phyloP scores from a whole-genome alignment of 2,329 filamentous ascomycete genomes.

The Phaeosphaeria sp. region DNA sequence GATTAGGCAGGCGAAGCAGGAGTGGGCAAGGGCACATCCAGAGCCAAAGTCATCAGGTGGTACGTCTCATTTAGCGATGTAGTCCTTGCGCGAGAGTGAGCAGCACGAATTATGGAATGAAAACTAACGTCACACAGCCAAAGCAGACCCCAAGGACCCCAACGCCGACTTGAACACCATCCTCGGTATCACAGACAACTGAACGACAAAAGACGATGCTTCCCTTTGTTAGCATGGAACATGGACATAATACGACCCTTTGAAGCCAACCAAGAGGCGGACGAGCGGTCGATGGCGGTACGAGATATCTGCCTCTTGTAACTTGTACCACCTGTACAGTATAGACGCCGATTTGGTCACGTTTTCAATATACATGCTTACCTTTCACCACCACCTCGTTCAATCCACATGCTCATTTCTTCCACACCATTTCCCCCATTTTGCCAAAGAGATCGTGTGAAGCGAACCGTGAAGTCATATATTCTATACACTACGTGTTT shows the following conservation, averaged over 20 bases:
- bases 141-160: constrained; percentile 77
- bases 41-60: constrained; percentile 40
- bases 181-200: constrained; percentile 48
- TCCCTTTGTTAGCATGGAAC: constrained; percentile 24
- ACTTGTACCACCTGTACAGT: constrained; percentile 52
- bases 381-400: constrained; percentile 2
- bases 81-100: neutral
- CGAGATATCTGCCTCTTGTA: constrained; percentile 43
- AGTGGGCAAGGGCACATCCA: constrained; percentile 79
- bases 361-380: constrained; percentile 39
- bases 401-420: neutral
- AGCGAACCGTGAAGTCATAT: constrained; percentile 8
- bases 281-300: constrained; percentile 27
- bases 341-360: constrained; percentile 47
- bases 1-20: constrained; percentile 91
- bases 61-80: constrained; percentile 17
- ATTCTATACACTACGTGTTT: constrained; percentile 22
- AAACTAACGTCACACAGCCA: constrained; percentile 46
- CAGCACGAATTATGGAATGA: neutral
- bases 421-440: neutral
- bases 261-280: constrained; percentile 19
- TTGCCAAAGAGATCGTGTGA: neutral
- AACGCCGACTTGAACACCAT: constrained; percentile 90
- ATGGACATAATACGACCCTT: constrained; percentile 22
- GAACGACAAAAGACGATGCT: constrained; percentile 17